Base-by-base conservation (phyloP, 805 yeast genomes). In the Zygoascus biomembranicola region DNA sequence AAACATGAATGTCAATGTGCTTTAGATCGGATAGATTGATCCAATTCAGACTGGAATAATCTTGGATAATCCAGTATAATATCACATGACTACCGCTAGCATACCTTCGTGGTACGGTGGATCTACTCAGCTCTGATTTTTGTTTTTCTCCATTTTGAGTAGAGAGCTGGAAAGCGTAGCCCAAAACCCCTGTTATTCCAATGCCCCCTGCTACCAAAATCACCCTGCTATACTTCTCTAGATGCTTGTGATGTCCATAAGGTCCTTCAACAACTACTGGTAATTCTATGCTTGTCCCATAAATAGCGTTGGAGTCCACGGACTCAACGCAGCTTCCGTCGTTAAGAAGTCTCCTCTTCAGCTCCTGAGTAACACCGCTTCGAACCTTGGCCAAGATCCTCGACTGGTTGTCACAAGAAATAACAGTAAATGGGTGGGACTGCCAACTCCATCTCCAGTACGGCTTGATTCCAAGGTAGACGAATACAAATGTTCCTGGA, bases 191-290 rank as follows among this genome's bases (percentile, higher is more conserved):
- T 0, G 92, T 83, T 52, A 87, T 73, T 49, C 94, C 95, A 54
- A 81, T 80, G 26, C 94, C 94, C 49, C 90, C 90, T 6, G 90
- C 84, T 26, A 86, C 57, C 44, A 84, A 73, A 3, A 84, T 74
- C 6, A 82, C 77, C 52, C 78, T 76, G 47, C 80, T 78, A 59
- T 76, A 84, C 45, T 72, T 69, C 32, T 73, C 69, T 14, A 80
- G 70, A 1, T 82, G 78, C 2, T 78, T 64, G 1, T 75, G 58
- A 44, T 73, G 72, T 2, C 94, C 89, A 61, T 86, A 86, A 0
- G 94, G 90, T 0, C 94, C 92, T 63, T 86, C 94, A 2, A 81
- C 57, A 50, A 9, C 65, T 58, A 13, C 51, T 39, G 37, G 59
- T 35, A 20, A 32, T 28, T 51, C 49, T 64, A 55, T 47, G 2